phyloP scores from a whole-genome alignment of 2,329 filamentous ascomycete species.

The Gyromitra esculenta region DNA sequence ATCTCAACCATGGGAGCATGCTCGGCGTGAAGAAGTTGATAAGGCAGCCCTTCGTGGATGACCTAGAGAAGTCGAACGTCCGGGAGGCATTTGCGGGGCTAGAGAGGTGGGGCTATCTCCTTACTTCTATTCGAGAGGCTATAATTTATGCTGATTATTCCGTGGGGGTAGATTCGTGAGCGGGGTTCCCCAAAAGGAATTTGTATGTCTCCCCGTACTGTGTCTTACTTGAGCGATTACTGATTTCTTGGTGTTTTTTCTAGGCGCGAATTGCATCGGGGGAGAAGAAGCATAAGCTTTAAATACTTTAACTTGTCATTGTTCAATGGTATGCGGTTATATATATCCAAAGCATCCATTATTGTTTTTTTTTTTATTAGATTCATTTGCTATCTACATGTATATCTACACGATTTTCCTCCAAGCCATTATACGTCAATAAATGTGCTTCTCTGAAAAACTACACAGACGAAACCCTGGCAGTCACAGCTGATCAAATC shows the following conservation, averaged over 20 bases:
- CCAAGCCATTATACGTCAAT: neutral
- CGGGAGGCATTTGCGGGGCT: conserved; percentile 86
- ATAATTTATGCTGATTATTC: conserved; percentile 15
- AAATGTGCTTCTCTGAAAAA: neutral
- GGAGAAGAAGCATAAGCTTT: conserved; percentile 95
- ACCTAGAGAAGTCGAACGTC: conserved; percentile 79
- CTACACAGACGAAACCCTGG: neutral
- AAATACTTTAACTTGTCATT: conserved; percentile 52
- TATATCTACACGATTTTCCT: neutral
- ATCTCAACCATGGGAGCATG: conserved; percentile 82
- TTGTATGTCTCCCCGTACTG: conserved; percentile 63
- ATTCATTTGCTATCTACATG: neutral
- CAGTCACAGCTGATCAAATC: neutral
- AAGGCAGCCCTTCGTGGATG: conserved; percentile 74
- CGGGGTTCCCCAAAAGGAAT: conserved; percentile 88
- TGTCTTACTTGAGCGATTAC: neutral
- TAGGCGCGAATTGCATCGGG: conserved; percentile 76
- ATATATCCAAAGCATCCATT: neutral
- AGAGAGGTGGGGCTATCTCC: conserved; percentile 65
- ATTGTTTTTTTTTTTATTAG: neutral
- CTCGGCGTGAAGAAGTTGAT: conserved; percentile 86
- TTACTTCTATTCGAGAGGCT: neutral
- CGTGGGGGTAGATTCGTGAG: conserved; percentile 68
- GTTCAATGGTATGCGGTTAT: neutral
- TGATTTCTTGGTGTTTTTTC: conserved; percentile 6